phyloP scores from a whole-genome alignment of 2,329 filamentous ascomycete species.

The Fusarium sp. region DNA sequence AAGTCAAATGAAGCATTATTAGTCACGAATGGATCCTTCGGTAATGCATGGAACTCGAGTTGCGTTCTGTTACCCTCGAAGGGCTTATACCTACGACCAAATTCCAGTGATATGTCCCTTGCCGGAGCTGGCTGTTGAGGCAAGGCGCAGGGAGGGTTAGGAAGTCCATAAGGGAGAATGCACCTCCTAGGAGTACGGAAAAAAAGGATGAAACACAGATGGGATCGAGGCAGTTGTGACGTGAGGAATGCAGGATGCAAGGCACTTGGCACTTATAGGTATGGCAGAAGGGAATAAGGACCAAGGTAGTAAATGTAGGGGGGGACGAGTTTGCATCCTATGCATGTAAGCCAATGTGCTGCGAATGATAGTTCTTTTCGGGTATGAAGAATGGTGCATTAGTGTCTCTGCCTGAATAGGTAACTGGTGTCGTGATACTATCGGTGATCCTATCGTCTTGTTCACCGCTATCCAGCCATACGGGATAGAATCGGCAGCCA shows the following conservation, averaged over 20 bases:
- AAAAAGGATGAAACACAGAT: background rate
- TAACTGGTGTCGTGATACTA: background rate
- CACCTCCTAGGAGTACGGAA: background rate
- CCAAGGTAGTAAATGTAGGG: conserved; percentile 1
- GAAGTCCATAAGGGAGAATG: conserved; percentile 1
- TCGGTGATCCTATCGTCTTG: background rate
- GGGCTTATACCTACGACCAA: background rate
- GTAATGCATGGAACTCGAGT: background rate
- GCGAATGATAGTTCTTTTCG: conserved; percentile 1
- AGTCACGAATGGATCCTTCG: conserved; percentile 4
- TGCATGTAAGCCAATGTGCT: background rate
- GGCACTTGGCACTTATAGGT: conserved; percentile 2
- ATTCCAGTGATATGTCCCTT: background rate
- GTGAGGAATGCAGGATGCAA: conserved; percentile 32
- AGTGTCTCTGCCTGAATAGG: too few relatives aligned
- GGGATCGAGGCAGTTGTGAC: conserved; percentile 7
- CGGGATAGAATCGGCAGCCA: background rate
- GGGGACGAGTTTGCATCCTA: background rate
- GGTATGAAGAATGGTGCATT: background rate
- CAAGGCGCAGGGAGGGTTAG: conserved; percentile 10
- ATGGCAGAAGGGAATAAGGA: conserved; percentile 7
- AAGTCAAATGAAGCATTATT: conserved; percentile 31
- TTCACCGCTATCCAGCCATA: conserved; percentile 23
- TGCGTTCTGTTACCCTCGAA: background rate
- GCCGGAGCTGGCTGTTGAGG: conserved; percentile 1